Base-by-base conservation (phyloP, 495 filamentous ascomycete genomes). In the Choiromyces venosus region DNA sequence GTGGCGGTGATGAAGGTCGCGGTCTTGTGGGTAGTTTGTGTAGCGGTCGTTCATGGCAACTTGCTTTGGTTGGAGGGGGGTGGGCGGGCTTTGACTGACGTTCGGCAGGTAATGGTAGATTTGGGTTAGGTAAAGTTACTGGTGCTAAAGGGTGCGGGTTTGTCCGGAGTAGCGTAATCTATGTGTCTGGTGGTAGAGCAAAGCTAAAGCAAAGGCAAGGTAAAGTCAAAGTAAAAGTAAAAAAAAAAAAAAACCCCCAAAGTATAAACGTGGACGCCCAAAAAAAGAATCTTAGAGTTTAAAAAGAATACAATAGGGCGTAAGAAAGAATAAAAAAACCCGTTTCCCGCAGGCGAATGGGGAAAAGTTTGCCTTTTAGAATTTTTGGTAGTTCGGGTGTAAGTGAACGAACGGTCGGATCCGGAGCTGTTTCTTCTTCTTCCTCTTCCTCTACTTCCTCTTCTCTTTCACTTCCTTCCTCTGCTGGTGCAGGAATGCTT, bases 1-100 rank as follows among this genome's bases (percentile, higher is more conserved):
- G 64, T 73, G 75, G 73, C 74, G 65, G 56, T 76, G 74, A 68
- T 76, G 75, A 68, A 61, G 78, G 70, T 74, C 71, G 67, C 74
- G 76, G 71, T 65, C 37, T n/a, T 29, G 64, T 65, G 65, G 66
- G 65, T 29, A 36, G 33, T n/a, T 71, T 25, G 69, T 71, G 65
- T 35, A 67, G 66, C 29, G 67, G 64, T 37, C 69, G 29, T 46
- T 71, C 39, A 67, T 73, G 67, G 68, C 66, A 71, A 71, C 69
- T 71, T 61, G 61, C 64, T 29, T 35, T 25, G 71, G 14, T 19
- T 21, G 37, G 35, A 21, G 66, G 65, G 66, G 38, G 37, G 38
- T 19, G 33, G 33, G 38, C 38, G 33, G 33, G 25, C 66, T 74
- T 69, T 77, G 76, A 69, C 70, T 73, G 64, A 74, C 65, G 70